phyloP scores from a whole-genome alignment of 164 flowering plant genomes.

The Stephania yunnanensis region DNA sequence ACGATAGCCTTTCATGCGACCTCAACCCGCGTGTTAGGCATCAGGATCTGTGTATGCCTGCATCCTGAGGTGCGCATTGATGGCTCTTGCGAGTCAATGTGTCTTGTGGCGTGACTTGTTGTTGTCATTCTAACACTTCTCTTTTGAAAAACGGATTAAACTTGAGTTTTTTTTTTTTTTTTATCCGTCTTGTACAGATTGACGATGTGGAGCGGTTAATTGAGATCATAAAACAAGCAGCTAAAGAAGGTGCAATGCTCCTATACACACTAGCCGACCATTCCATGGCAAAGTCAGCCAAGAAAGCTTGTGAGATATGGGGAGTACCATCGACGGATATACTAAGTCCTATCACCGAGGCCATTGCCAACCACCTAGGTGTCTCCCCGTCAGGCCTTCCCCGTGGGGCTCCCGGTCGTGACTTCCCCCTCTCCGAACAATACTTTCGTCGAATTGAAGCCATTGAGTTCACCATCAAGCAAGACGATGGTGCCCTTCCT shows the following conservation, averaged over 20 bases:
- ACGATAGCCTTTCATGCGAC: no score
- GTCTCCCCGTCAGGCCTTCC: conserved; percentile 89
- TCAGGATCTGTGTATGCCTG: no score
- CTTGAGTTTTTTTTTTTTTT: no score
- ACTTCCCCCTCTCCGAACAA: conserved; percentile 47
- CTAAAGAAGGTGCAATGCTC: conserved; percentile 75
- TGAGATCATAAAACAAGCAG: conserved; percentile 85
- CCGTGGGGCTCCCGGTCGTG: conserved; percentile 72
- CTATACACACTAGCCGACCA: conserved; percentile 87
- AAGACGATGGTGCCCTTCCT: conserved; percentile 90
- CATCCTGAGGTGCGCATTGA: no score
- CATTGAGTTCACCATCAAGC: conserved; percentile 86
- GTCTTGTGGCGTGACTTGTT: no score
- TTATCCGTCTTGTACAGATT: conserved; percentile 33
- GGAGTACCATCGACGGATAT: conserved; percentile 67
- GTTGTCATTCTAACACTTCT: no score
- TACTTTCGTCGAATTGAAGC: conserved; percentile 83
- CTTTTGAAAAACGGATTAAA: no score
- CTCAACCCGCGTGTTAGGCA: no score
- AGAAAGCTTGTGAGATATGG: conserved; percentile 68
- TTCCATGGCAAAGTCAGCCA: conserved; percentile 71
- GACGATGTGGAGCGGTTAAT: conserved; percentile 58
- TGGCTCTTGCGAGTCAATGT: no score
- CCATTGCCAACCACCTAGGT: conserved; percentile 72
- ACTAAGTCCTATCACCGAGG: conserved; percentile 74